Conservation (phyloP, 2,329 filamentous ascomycete genomes). For the Clonostachys sp. region DNA sequence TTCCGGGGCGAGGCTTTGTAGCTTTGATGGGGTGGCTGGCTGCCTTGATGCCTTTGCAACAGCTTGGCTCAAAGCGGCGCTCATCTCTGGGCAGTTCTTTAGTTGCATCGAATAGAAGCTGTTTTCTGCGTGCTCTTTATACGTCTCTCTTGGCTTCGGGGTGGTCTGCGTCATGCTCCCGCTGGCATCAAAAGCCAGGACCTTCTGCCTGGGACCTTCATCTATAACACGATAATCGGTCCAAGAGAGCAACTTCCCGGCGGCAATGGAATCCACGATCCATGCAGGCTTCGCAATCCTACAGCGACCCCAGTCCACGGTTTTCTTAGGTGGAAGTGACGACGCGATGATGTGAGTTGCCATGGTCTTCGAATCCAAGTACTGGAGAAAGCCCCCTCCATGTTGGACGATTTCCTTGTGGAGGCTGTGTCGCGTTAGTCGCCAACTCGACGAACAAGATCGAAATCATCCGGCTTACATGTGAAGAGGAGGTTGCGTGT, state of each 20-base stretch:
- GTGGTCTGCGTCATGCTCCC: conserved; percentile 64
- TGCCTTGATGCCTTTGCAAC: conserved; percentile 12
- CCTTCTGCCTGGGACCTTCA: conserved; percentile 77
- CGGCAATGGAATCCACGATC: conserved; percentile 84
- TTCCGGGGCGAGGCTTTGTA: not conserved
- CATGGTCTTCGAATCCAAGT: conserved; percentile 88
- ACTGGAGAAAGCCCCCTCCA: conserved; percentile 94
- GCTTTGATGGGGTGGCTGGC: conserved; percentile 10
- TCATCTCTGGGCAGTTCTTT: conserved; percentile 26
- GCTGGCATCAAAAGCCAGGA: conserved; percentile 59
- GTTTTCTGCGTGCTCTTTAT: conserved; percentile 73
- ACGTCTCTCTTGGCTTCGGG: conserved; percentile 53
- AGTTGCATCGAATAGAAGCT: conserved; percentile 82
- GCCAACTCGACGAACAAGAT: not conserved
- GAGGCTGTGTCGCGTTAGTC: conserved; percentile 35
- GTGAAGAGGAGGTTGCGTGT: conserved; percentile 89
- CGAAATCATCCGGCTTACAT: conserved; percentile 39
- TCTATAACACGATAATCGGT: conserved; percentile 78
- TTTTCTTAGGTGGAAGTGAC: conserved; percentile 86
- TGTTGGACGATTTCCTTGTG: conserved; percentile 84
- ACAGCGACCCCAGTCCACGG: conserved; percentile 80
- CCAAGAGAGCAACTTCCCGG: conserved; percentile 82
- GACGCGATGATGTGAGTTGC: conserved; percentile 96
- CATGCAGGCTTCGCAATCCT: conserved; percentile 92
- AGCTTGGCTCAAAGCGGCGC: conserved; percentile 18